Evolutionary conservation across 805 yeast species (phyloP).

Genomic region (Metschnikowia vanudenii): DNA sequence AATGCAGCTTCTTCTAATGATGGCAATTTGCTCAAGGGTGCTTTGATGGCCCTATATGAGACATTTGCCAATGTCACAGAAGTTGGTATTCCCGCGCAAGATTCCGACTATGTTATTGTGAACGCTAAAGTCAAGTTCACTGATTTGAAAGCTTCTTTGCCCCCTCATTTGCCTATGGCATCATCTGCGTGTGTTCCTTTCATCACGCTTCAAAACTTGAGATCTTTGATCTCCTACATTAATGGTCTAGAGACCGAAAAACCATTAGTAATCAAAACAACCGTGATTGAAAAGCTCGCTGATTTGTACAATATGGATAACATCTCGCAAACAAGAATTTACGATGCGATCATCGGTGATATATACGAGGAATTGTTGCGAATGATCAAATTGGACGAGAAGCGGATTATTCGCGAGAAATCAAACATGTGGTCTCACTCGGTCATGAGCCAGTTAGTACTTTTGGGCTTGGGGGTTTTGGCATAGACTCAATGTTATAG

Average conservation of each 20-base stretch:
- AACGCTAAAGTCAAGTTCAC: constrained; percentile 64
- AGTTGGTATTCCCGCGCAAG: constrained; percentile 10
- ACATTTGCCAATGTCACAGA: constrained; percentile 27
- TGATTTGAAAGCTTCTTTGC: constrained; percentile 59
- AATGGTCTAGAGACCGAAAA: constrained; percentile 35
- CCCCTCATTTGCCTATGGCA: constrained; percentile 49
- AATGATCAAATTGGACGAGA: constrained; percentile 56
- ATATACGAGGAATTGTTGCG: constrained; percentile 55
- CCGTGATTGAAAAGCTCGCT: constrained; percentile 38
- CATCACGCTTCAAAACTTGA: constrained; percentile 55
- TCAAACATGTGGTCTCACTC: constrained; percentile 57
- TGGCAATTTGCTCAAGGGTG: constrained; percentile 35
- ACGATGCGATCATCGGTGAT: constrained; percentile 54
- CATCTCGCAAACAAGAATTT: constrained; percentile 43
- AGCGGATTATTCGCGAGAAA: constrained; percentile 42
- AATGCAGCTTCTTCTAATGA: constrained; percentile 10
- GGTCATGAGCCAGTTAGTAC: constrained; percentile 54
- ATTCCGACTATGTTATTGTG: constrained; percentile 55
- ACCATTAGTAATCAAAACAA: constrained; percentile 39
- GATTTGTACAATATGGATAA: constrained; percentile 39
- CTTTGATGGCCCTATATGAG: constrained; percentile 41
- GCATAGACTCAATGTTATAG: constrained; percentile 32
- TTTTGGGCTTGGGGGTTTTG: constrained; percentile 60
- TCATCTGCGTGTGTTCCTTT: constrained; percentile 51
- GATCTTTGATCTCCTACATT: constrained; percentile 59